Conservation (phyloP, 257 asterid genomes). For the Orobanche coerulescens region DNA sequence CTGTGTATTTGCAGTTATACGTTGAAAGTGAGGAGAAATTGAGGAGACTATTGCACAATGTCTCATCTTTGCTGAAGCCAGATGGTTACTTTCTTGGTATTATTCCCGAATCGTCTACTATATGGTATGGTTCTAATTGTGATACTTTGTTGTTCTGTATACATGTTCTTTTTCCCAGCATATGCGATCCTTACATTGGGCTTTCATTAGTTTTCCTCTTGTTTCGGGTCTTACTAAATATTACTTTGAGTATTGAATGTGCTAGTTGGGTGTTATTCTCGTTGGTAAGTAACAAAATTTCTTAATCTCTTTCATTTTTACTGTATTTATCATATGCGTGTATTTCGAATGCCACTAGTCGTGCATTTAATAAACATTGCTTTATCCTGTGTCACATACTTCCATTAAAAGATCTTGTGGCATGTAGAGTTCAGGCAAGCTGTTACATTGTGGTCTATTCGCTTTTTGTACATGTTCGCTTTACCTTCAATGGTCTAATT, state of each 20-base stretch:
- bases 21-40: constrained; percentile 85
- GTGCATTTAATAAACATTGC: background rate
- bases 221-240: no score
- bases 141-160: constrained; percentile 4
- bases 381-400: constrained; percentile 2
- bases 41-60: no score
- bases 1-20: constrained; percentile 46
- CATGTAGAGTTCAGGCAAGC: background rate
- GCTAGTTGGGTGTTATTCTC: background rate
- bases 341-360: background rate
- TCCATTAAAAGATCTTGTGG: constrained; percentile 10
- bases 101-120: constrained; percentile 93
- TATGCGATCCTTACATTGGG: constrained; percentile 4
- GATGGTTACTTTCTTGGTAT: constrained; percentile 91
- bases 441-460: background rate
- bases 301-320: background rate
- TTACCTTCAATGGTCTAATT: constrained; percentile 6
- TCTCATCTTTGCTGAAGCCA: no score
- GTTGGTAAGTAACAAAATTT: background rate
- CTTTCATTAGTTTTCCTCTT: background rate
- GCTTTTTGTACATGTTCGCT: constrained; percentile 16
- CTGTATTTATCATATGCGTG: background rate
- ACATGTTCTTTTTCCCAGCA: background rate
- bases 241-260: no score
- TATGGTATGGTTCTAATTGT: constrained; percentile 52